Evolutionary conservation across 169 alveolate genomes (phyloP), one percentile per base, ranked within the genome.

Genomic region (Plasmodium gaboni): DNA sequence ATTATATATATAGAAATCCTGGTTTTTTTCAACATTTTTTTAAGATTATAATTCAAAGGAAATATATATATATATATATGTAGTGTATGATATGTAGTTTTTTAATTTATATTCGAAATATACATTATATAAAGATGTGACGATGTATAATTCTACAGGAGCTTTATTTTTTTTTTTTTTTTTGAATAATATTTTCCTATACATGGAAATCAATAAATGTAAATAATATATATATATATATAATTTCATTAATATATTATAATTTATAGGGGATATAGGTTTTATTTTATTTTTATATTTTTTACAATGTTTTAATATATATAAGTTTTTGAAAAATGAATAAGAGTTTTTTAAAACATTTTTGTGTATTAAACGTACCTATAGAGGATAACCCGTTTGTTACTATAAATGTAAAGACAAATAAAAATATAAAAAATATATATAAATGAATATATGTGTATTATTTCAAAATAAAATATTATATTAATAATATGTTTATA

Each of bases 381-480:
- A 50, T 42, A 24, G 80, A 80, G 44, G 83, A 80, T 24, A 80
- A 80, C 13, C 83, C 90, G 24, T 65, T 80, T 67, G 50, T 60
- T 19, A 80, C 80, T 15, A 26, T 80, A 51, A 80, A 80, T 67
- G 90, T 80, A 80, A 80, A 19, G 17, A 15, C 3, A 13, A 51
- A 51, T 51, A 19, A 51, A 51, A 13, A 15, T 15, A 13, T 13
- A 10, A 51, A 51, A 9, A 28, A 12, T 24, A n/a, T 65, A 65
- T 38, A 22, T 60, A 0, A 65, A n/a, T 9, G 15, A 19, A 28
- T 65, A 15, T 13, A 19, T 65, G 7, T 38, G 26, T n/a, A 53
- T 51, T 51, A 51, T 13, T 51, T 13, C 0, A 51, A 13, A 51
- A 13, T 10, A 13, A 13, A 0, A 15, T 51, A 13, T 51, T 50